These are phyloP conservation scores for Alternaria gansuensis DNA, from an alignment of 2,329 filamentous ascomycete genomes.

Conservation along the genomic window DNA sequence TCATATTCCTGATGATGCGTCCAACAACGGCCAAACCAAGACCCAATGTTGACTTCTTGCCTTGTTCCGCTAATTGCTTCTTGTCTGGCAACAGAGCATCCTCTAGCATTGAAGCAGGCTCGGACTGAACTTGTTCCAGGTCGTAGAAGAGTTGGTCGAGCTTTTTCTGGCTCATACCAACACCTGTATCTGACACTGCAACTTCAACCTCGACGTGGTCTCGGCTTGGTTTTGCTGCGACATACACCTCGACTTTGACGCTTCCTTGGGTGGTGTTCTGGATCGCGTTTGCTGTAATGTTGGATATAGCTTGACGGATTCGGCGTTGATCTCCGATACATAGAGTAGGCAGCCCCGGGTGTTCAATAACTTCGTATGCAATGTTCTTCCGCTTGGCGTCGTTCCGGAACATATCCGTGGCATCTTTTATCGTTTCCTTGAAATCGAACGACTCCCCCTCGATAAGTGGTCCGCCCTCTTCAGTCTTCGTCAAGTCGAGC, in stretches of 20 bases:
- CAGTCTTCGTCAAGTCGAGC: slow-evolving; percentile 85
- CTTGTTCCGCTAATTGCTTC: slow-evolving; percentile 41
- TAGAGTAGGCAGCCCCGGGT: slow-evolving; percentile 72
- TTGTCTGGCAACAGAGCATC: slow-evolving; percentile 46
- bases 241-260: slow-evolving; percentile 75
- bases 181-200: slow-evolving; percentile 77
- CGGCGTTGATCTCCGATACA: slow-evolving; percentile 82
- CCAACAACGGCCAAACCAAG: slow-evolving; percentile 89
- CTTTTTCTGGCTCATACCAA: slow-evolving; percentile 67
- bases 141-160: slow-evolving; percentile 69
- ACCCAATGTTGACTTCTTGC: slow-evolving; percentile 67
- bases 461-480: slow-evolving; percentile 79
- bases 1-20: slow-evolving; percentile 86
- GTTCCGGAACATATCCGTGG: slow-evolving; percentile 74
- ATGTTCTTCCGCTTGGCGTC: slow-evolving; percentile 82
- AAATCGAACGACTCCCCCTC: slow-evolving; percentile 85
- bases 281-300: slow-evolving; percentile 84
- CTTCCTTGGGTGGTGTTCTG: slow-evolving; percentile 75
- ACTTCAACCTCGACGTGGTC: slow-evolving; percentile 75
- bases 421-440: slow-evolving; percentile 74
- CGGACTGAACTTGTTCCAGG: slow-evolving; percentile 68
- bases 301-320: slow-evolving; percentile 83
- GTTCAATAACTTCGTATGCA: slow-evolving; percentile 71
- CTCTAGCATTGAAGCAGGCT: slow-evolving; percentile 40
- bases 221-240: slow-evolving; percentile 53